Base-by-base conservation (phyloP, 2,329 filamentous ascomycete species). In the Aspergillus candidus region DNA sequence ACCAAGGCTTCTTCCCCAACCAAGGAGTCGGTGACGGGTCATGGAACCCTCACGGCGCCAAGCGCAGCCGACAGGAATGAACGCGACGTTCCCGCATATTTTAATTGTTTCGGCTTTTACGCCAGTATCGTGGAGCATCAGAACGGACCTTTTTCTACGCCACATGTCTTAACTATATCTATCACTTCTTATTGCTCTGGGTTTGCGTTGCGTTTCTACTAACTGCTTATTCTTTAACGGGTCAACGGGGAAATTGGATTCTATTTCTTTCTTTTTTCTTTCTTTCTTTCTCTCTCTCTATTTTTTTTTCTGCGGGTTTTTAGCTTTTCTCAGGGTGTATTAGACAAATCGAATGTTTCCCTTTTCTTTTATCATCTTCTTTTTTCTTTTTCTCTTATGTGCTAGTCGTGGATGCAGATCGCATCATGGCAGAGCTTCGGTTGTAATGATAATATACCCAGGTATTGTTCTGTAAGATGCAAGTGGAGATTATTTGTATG, bases 11-110 rank as follows among this genome's bases (percentile, higher is more conserved):
- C 70, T 91, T 88, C 64, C 72, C 73, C 43, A 70, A 70, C 40
- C 68, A 69, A 46, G 68, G 62, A 33, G 66, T 67, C 29, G 70
- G 71, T 35, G 74, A 81, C 46, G 82, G 83, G 43, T 81, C 80
- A 67, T 86, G 86, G 74, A 91, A 91, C 58, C 87, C 87, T 5
- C 87, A 91, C 55, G 86, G 86, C 27, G 82, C 83, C 3, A 93
- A 93, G 71, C 76, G 87, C 53, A 83, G 85, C 53, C 78, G 87
- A 50, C 85, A 86, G 48, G 87, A 90, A 55, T 79, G 69, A 60
- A 47, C 1, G 15, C 41, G 12, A 15, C 36, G 46, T 27, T 12
- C 43, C 14, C 27, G 38, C 38, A 31, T 13, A 30, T 32, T 27
- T 40, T 13, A 14, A 14, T 34, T 5, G 13, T 32, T 44, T 44